Evolutionary conservation across 345 rosid species (phyloP), one percentile per base, ranked within the genome.

Genomic region (Eucalyptus viminalis): DNA sequence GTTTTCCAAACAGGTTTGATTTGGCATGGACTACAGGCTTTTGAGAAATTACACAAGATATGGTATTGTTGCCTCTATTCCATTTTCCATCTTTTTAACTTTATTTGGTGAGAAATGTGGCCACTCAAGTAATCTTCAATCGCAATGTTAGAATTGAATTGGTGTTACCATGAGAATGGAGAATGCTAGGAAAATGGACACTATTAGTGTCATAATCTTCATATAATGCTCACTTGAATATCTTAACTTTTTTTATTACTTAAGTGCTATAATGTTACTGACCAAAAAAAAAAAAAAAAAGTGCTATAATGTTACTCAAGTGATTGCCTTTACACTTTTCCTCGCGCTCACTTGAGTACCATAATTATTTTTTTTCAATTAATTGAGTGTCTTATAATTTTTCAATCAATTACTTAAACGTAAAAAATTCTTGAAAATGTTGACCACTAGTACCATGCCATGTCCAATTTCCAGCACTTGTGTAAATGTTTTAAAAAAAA

Each of bases 281-380:
- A 34, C 37, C 37, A 34, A 34, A 34, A 34, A 34, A 34, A 34
- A 34, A 34, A 34, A 34, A 34, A 34, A 34, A 34, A 15, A 51
- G 54, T 51, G 54, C 54, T 51, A 51, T 51, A 51, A 51, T 0
- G 56, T 53, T 19, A 53, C 24, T 19, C 24, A 53, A 53, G 5
- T 53, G 56, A 53, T 53, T 53, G 24, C 56, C 56, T 53, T 19
- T 53, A 53, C n/a, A 9, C 1, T 51, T 51, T 51, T 53, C 19
- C 1, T 0, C 4, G 0, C 29, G 0, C 13, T 22, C 62, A 24
- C 62, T 56, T 24, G 62, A 56, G 62, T 56, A 56, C 0, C 3
- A 56, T 0, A 22, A 56, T 24, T 56, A 56, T 56, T 56, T 9
- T 56, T 49, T 56, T 56, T 24, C 6, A 56, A 56, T 56, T 4